A percentile compares a stretch with the other conserved stretches of the same genome.
Conservation (phyloP, 306 rosid genomes). For the Myrica gale region DNA sequence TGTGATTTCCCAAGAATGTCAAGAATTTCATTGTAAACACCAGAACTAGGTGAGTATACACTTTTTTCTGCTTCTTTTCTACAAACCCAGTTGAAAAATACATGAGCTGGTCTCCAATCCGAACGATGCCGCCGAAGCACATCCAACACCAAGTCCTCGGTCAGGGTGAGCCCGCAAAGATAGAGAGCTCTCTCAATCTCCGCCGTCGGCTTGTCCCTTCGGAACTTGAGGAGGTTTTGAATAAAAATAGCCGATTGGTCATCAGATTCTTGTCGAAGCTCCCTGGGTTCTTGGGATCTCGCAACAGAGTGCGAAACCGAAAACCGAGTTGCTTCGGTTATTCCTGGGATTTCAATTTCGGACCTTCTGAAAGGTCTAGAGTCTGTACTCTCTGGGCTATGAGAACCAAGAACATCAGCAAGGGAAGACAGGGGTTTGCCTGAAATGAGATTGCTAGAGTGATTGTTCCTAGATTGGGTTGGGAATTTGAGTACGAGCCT, state of each 20-base stretch:
- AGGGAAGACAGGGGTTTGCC: not conserved
- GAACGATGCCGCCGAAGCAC: constrained; percentile 62
- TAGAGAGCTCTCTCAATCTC: constrained; percentile 59
- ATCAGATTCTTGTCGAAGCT: constrained; percentile 12
- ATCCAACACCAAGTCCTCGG: constrained; percentile 49
- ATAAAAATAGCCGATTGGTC: constrained; percentile 35
- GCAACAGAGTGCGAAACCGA: constrained; percentile 34
- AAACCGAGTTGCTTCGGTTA: not conserved
- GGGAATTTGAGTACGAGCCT: constrained; percentile 23
- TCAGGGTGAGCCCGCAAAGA: constrained; percentile 38
- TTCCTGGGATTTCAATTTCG: constrained; percentile 6
- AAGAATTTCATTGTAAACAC: constrained; percentile 52
- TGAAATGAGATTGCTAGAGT: constrained; percentile 11
- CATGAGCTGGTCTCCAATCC: constrained; percentile 66
- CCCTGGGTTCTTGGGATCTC: constrained; percentile 10
- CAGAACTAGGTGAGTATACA: constrained; percentile 38
- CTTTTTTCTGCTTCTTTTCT: constrained; percentile 17
- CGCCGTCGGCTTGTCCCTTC: constrained; percentile 52
- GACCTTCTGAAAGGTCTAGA: constrained; percentile 2
- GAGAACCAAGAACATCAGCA: constrained; percentile 17
- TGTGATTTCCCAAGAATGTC: constrained; percentile 58
- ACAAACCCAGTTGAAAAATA: constrained; percentile 67
- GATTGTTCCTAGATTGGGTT: constrained; percentile 1
- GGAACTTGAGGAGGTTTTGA: constrained; percentile 60
- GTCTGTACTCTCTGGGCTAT: constrained; percentile 8